Evolutionary conservation across 371 early-diverging fungal species (phyloP), one percentile per base, ranked within the genome.

Genomic region (Circinella minor): DNA sequence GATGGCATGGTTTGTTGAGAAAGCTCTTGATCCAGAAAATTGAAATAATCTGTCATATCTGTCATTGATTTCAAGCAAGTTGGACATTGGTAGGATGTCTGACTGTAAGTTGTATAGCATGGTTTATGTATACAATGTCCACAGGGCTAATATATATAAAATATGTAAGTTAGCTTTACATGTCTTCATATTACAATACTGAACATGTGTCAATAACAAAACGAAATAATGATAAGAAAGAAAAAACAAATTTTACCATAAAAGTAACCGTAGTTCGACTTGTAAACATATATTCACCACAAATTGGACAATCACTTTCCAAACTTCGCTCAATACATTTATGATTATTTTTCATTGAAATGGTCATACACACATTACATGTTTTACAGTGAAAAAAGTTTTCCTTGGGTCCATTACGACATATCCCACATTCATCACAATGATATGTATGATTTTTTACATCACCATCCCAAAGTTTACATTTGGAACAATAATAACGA

Each of bases 301-400:
- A 99, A 63, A 99, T 97, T 0, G 98, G 98, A 70, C 99, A 99
- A 79, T 97, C 94, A 62, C 90, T 87, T 69, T 96, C 95, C 47
- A 97, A 74, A 47, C 92, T 94, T 34, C 93, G 86, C 77, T 99
- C 99, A 55, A 96, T 95, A 71, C 99, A 98, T 63, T 89, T 88
- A 82, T 99, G 99, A 13, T 89, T 83, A 38, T 89, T 82, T 61
- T 91, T 85, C 67, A 93, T 85, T 5, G 73, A 67, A 6, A 92
- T 90, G 4, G 88, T 83, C 88, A 99, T 91, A 71, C 99, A 99
- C 0, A 96, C 92, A 70, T 95, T 93, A 76, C 99, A 99, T 47
- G 86, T 93, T 59, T 91, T 83, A 81, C 99, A 99, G 74, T 99
- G 99, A 71, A 94, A 97, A 76, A 89, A 97, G 57, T 57, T 57